Base-by-base conservation (phyloP, 2,329 filamentous ascomycete species). In the Akanthomyces dipterigenus region DNA sequence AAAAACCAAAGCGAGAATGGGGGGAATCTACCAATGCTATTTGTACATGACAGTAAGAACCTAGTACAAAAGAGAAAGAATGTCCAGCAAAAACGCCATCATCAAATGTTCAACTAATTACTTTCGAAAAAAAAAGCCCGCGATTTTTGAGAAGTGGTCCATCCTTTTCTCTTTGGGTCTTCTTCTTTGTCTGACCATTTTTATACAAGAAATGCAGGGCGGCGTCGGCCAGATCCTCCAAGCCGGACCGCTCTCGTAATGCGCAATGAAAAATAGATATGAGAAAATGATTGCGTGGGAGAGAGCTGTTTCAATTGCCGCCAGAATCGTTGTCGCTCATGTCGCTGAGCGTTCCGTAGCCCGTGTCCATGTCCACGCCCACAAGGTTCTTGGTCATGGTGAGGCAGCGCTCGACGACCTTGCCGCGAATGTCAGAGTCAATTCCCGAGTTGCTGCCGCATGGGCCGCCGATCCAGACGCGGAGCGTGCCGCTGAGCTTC, bases 351-450 rank as follows among this genome's bases (percentile, higher is more conserved):
- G 78, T 85, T 53, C 78, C 83, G 69, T 87, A 87, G 8, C 84
- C 84, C 1, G 80, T 80, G 66, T 87, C 85, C 14, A 76, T 72
- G 62, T 85, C 80, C 79, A 87, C 86, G 9, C 84, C 83, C 8
- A 86, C 78, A 42, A 83, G 74, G 55, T 74, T 78, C 69, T 83
- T 84, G 16, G 81, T 84, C 40, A 87, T 78, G 12, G 71, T 68
- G 20, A 87, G 70, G 63, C 84, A 88, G 56, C 78, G 76, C 55
- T 82, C 78, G 3, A 87, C 80, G 66, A 86, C 78, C 64, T 76
- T 75, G 61, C 78, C 77, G 62, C 83, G 80, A n/a, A 83, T 71
- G 16, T 78, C 76, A 2, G 75, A 73, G 20, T 77, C 75, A n/a
- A 88, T 72, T 2, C 80, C 82, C 55, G 77, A 78, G 60, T 77